Conservation (phyloP, 2,329 filamentous ascomycete species). For the Neonectria sp. region DNA sequence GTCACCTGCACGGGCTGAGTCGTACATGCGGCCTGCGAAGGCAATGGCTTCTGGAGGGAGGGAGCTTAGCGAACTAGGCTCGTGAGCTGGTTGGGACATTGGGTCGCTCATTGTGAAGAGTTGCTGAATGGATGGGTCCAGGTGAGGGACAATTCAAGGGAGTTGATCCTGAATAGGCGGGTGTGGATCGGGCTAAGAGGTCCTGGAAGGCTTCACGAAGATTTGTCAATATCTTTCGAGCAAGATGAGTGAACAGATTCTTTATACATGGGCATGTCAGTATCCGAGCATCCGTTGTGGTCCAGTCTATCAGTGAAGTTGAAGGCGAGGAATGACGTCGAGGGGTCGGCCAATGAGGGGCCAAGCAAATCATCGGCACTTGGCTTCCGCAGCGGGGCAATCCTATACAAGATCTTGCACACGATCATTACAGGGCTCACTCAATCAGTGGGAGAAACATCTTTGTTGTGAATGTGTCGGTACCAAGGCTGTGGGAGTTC, state of each 20-base stretch:
- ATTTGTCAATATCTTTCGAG: too few relatives aligned
- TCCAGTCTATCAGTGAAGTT: not conserved
- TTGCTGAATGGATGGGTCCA: not conserved
- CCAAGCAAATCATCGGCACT: conserved; percentile 3
- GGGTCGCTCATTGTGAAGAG: conserved; percentile 33
- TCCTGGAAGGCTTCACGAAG: not conserved
- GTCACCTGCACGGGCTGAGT: conserved; percentile 74
- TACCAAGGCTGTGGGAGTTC: not conserved
- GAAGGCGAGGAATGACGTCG: conserved; percentile 14
- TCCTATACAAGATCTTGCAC: not conserved
- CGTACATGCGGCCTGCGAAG: conserved; percentile 77
- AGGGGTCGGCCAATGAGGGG: conserved; percentile 16
- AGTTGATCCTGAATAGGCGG: not conserved
- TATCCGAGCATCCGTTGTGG: not conserved
- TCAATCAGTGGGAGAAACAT: not conserved
- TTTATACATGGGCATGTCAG: too few relatives aligned
- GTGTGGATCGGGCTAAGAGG: not conserved
- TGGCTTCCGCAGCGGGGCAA: conserved; percentile 4
- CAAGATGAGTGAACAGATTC: too few relatives aligned
- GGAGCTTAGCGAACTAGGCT: conserved; percentile 11
- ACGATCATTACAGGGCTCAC: not conserved
- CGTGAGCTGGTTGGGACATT: conserved; percentile 30
- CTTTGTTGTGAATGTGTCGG: not conserved
- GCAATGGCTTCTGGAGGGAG: conserved; percentile 77
- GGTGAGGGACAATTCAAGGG: not conserved